Percentiles rank a stretch among this genome's conserved stretches.
phyloP scores from a whole-genome alignment of 73 alveolate genomes.

The Loxodes magnus region DNA sequence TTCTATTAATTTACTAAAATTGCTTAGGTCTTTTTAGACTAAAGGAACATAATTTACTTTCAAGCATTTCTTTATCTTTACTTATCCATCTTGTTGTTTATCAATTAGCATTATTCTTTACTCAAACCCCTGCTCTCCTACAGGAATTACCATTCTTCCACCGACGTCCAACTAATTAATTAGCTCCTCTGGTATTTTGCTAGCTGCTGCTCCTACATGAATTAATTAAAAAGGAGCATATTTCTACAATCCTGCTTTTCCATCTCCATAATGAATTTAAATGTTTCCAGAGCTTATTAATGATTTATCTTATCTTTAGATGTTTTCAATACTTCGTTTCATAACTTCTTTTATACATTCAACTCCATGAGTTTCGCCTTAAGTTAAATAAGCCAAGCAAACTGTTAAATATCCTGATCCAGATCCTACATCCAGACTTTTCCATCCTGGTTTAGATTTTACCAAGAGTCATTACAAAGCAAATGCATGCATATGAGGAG shows the following conservation, averaged over 20 bases:
- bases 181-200: slow-evolving; percentile 44
- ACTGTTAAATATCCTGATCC: slow-evolving; percentile 79
- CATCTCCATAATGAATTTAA: slow-evolving; percentile 49
- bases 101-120: slow-evolving; percentile 39
- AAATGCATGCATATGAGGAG: slow-evolving; percentile 87
- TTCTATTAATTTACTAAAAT: too few species aligned
- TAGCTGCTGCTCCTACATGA: slow-evolving; percentile 96
- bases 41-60: slow-evolving; percentile 70
- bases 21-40: slow-evolving; percentile 23
- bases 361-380: slow-evolving; percentile 61
- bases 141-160: slow-evolving; percentile 78
- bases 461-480: slow-evolving; percentile 40
- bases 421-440: slow-evolving; percentile 63
- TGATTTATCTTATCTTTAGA: slow-evolving; percentile 1
- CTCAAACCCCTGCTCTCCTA: slow-evolving; percentile 38
- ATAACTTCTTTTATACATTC: slow-evolving; percentile 59
- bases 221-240: slow-evolving; percentile 82
- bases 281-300: neutral
- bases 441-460: slow-evolving; percentile 26
- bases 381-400: slow-evolving; percentile 52
- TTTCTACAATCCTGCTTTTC: slow-evolving; percentile 58
- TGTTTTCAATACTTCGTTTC: slow-evolving; percentile 11
- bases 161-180: slow-evolving; percentile 53
- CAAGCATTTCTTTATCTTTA: slow-evolving; percentile 15
- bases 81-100: slow-evolving; percentile 40